Evolutionary conservation across 768 basidiomycete species (phyloP).

Genomic region (Candolleomyces efflorescens): DNA sequence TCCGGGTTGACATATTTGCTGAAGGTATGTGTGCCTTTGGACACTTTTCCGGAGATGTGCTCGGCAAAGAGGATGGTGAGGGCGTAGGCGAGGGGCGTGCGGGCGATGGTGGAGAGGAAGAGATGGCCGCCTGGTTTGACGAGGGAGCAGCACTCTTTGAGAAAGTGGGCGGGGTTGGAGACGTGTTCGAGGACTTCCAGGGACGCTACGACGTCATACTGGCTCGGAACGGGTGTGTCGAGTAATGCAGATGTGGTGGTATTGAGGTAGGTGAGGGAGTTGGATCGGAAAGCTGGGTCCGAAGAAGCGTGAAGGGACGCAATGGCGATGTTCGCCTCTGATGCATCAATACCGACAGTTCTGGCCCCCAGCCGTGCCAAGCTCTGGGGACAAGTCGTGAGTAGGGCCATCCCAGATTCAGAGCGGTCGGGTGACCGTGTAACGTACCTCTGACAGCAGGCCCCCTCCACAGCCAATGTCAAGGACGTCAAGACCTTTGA

Average conservation of each 20-base stretch:
- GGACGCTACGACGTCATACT: constrained; percentile 91
- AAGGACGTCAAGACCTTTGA: constrained; percentile 69
- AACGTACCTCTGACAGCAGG: constrained; percentile 78
- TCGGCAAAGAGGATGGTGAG: constrained; percentile 70
- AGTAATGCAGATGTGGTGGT: constrained; percentile 73
- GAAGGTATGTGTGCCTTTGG: constrained; percentile 87
- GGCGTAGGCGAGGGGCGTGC: constrained; percentile 50
- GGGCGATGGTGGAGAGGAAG: constrained; percentile 92
- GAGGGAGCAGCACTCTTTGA: constrained; percentile 75
- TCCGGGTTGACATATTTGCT: constrained; percentile 85
- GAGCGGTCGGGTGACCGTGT: not conserved
- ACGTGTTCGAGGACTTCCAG: constrained; percentile 99
- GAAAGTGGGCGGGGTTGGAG: constrained; percentile 82
- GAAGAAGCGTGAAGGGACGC: constrained; percentile 77
- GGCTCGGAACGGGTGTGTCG: constrained; percentile 18
- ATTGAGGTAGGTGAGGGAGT: constrained; percentile 61
- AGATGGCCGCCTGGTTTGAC: constrained; percentile 98
- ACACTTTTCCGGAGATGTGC: constrained; percentile 72
- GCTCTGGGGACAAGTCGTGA: constrained; percentile 43
- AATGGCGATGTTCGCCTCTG: constrained; percentile 79
- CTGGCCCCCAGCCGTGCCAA: constrained; percentile 82
- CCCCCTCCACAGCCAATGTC: constrained; percentile 98
- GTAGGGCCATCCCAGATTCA: constrained; percentile 4
- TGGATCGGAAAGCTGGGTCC: constrained; percentile 55
- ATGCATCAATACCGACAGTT: constrained; percentile 93